Conservation (phyloP, 768 basidiomycete genomes). For the Tricholoma flavovirens region DNA sequence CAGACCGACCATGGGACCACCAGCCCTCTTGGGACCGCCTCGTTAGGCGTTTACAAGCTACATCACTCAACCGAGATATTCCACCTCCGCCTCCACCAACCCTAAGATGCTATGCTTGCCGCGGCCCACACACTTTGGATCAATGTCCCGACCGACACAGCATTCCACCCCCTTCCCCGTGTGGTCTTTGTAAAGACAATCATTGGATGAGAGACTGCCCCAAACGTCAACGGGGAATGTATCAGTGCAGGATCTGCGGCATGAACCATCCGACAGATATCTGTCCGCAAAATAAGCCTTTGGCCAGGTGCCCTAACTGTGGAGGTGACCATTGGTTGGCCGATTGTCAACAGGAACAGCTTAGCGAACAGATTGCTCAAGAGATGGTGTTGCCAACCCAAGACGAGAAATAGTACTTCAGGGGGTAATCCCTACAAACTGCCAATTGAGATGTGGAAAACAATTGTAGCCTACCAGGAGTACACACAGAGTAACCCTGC, state of each 20-base stretch:
- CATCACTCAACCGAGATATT: conserved; percentile 1
- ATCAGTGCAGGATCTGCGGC: conserved; percentile 4
- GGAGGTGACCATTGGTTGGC: conserved; percentile 14
- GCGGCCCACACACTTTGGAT: neutral
- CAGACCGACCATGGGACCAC: neutral
- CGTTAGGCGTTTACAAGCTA: neutral
- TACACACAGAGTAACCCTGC: no score
- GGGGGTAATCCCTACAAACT: neutral
- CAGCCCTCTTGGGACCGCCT: neutral
- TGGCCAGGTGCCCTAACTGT: conserved; percentile 9
- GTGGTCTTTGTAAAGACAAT: neutral
- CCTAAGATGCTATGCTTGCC: conserved; percentile 4
- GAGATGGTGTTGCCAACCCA: conserved; percentile 6
- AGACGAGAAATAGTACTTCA: neutral
- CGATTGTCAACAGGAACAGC: conserved; percentile 15
- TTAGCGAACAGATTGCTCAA: conserved; percentile 5
- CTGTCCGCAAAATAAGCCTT: conserved; percentile 4
- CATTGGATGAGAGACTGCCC: neutral
- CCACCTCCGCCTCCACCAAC: neutral
- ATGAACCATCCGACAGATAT: conserved; percentile 3
- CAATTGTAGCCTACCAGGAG: neutral
- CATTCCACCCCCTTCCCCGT: neutral
- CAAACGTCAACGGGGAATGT: neutral
- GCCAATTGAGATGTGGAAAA: neutral
- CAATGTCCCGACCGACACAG: neutral